Percentiles rank a stretch among this genome's conserved stretches.
Conservation (phyloP, 768 basidiomycete genomes). For the Hypholoma sublateritium region DNA sequence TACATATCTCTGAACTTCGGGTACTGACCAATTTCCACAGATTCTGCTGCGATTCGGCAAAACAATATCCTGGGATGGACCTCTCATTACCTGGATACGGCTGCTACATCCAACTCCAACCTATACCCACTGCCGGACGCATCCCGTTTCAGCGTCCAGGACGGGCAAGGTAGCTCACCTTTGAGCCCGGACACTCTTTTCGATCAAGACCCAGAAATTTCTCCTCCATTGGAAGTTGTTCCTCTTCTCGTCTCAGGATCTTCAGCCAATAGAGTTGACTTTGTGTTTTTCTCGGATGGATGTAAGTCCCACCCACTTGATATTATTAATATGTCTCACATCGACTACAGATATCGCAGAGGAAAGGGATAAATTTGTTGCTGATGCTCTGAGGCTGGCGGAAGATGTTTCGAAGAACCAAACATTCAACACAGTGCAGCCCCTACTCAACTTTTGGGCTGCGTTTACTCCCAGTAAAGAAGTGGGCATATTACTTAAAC, state of each 20-base stretch:
- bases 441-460: conserved; percentile 80
- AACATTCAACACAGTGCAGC: conserved; percentile 74
- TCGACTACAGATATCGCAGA: conserved; percentile 44
- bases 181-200: not conserved
- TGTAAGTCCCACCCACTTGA: conserved; percentile 42
- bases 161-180: not conserved
- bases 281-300: conserved; percentile 79
- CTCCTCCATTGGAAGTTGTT: conserved; percentile 51
- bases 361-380: conserved; percentile 64
- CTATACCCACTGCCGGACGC: not conserved
- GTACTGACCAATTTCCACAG: not conserved
- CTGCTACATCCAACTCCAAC: not conserved
- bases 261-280: conserved; percentile 64
- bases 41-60: not conserved
- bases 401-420: conserved; percentile 70
- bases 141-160: not conserved
- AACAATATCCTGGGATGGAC: not conserved
- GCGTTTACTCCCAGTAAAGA: conserved; percentile 75
- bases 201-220: not conserved
- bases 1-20: not conserved
- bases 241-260: conserved; percentile 64
- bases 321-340: not conserved
- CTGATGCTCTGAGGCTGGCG: conserved; percentile 66
- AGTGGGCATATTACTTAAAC: conserved; percentile 32
- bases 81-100: not conserved